These are phyloP conservation scores for Epichloe scottii DNA, from an alignment of 2,329 filamentous ascomycete genomes.

Conservation along the genomic window DNA sequence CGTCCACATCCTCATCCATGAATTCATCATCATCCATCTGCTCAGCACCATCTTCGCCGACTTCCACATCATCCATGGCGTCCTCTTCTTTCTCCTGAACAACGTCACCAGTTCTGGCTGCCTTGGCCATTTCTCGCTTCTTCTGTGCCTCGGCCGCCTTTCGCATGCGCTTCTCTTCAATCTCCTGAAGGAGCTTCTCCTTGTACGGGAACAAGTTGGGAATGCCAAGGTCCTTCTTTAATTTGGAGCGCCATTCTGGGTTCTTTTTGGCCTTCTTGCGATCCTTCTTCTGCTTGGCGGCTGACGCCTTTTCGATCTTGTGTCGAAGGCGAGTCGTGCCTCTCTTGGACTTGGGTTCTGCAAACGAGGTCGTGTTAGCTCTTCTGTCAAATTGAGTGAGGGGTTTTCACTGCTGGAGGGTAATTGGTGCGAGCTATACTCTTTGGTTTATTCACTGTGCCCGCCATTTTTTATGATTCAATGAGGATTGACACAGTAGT, in stretches of 20 bases:
- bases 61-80: slow-evolving; percentile 34
- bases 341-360: slow-evolving; percentile 93
- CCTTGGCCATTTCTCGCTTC: slow-evolving; percentile 60
- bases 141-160: slow-evolving; percentile 70
- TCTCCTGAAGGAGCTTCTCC: slow-evolving; percentile 85
- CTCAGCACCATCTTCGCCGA: slow-evolving; percentile 35
- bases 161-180: slow-evolving; percentile 72
- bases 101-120: slow-evolving; percentile 45
- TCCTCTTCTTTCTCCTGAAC: slow-evolving; percentile 30
- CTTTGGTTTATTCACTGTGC: slow-evolving; percentile 41
- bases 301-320: slow-evolving; percentile 90
- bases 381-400: background rate
- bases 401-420: too few relatives aligned
- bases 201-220: slow-evolving; percentile 98
- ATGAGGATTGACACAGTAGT: background rate
- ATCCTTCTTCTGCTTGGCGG: slow-evolving; percentile 80
- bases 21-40: slow-evolving; percentile 35
- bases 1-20: slow-evolving; percentile 48
- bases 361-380: background rate
- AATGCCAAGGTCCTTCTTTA: slow-evolving; percentile 97
- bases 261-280: slow-evolving; percentile 91
- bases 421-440: slow-evolving; percentile 24
- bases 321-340: slow-evolving; percentile 77
- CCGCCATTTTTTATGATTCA: slow-evolving; percentile 30
- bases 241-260: slow-evolving; percentile 85